phyloP scores from a whole-genome alignment of 2,329 filamentous ascomycete genomes.

The Epichloe gansuensis region DNA sequence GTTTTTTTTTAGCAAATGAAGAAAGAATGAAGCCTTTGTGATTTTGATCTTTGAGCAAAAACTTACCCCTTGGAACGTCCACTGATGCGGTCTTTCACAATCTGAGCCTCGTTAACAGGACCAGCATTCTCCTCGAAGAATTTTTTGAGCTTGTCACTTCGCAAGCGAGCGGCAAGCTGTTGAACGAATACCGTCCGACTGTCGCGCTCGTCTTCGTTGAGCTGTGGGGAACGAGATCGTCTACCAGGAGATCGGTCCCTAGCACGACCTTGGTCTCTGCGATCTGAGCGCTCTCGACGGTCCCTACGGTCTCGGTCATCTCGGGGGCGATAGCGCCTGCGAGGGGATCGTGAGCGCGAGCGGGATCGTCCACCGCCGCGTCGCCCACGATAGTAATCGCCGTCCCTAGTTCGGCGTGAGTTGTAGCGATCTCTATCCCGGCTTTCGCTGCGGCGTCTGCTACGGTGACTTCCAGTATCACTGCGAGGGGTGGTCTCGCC shows the following conservation, averaged over 20 bases:
- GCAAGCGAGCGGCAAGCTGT: slow-evolving; percentile 85
- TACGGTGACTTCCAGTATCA: slow-evolving; percentile 68
- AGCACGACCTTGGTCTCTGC: slow-evolving; percentile 39
- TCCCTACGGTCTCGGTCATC: slow-evolving; percentile 38
- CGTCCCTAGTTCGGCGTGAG: slow-evolving; percentile 60
- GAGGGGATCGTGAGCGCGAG: slow-evolving; percentile 60
- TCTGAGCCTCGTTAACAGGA: slow-evolving; percentile 91
- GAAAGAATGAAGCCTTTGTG: too few species aligned
- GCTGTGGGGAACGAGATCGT: slow-evolving; percentile 50
- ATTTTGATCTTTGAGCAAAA: background rate
- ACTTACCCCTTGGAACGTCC: slow-evolving; percentile 92
- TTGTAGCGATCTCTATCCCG: slow-evolving; percentile 63
- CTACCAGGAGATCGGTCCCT: slow-evolving; percentile 33
- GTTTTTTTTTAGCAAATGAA: too few species aligned
- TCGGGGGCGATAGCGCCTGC: slow-evolving; percentile 43
- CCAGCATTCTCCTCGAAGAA: slow-evolving; percentile 97
- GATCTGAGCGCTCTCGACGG: slow-evolving; percentile 35
- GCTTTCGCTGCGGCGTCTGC: slow-evolving; percentile 68
- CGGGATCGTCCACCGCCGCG: slow-evolving; percentile 39
- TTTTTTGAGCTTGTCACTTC: slow-evolving; percentile 83
- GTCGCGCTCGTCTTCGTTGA: slow-evolving; percentile 92
- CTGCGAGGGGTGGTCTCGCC: slow-evolving; percentile 57
- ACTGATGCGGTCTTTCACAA: slow-evolving; percentile 94
- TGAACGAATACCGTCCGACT: slow-evolving; percentile 96
- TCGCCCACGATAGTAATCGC: slow-evolving; percentile 51